Base-by-base conservation (phyloP, 345 rosid species). In the Boechera divaricarpa region DNA sequence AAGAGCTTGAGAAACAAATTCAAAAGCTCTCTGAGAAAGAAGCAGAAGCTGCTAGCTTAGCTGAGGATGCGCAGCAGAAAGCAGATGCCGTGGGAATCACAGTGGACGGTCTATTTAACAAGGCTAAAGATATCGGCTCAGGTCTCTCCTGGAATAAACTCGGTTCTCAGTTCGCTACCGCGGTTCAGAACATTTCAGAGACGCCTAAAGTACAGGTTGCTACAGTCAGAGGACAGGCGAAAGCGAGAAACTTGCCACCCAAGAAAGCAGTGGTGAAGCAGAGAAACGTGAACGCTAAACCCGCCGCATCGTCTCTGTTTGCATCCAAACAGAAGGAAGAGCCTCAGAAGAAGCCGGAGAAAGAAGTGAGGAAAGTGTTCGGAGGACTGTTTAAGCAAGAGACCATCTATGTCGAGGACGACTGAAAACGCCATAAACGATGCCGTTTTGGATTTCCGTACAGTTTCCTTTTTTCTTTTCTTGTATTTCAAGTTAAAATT, bases 301-400 rank as follows among this genome's bases (percentile, higher is more conserved):
- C 80, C 1, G 74, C 79, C 28, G 62, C 60, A 54, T 63, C 69
- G 51, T 66, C 78, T 66, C 59, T 81, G 7, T 77, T 82, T 80
- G 63, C 83, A 18, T 74, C 80, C 49, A 84, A 77, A 48, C 67
- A 67, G 65, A 67, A 79, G 0, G 88, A 90, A 78, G 80, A 70
- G 16, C 8, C 59, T 55, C 6, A 0, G 16, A 55, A 54, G 59
- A 72, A 72, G n/a, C 51, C 81, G 7, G 83, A 89, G 82, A 70
- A 69, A 36, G 97, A 94, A 67, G 88, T 87, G 71, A 88, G 88
- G 83, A 94, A 94, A 76, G 77, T 88, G 69, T 90, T 94, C 38
- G 98, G 98, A 10, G 98, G 98, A 24, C 72, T 94, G 71, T 92
- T 94, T 81, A 65, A 88, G 86, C 98, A 94, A 77, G 98, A 94